Base-by-base conservation (phyloP, 2,329 filamentous ascomycete species). In the Hymenoscyphus fructigenus region DNA sequence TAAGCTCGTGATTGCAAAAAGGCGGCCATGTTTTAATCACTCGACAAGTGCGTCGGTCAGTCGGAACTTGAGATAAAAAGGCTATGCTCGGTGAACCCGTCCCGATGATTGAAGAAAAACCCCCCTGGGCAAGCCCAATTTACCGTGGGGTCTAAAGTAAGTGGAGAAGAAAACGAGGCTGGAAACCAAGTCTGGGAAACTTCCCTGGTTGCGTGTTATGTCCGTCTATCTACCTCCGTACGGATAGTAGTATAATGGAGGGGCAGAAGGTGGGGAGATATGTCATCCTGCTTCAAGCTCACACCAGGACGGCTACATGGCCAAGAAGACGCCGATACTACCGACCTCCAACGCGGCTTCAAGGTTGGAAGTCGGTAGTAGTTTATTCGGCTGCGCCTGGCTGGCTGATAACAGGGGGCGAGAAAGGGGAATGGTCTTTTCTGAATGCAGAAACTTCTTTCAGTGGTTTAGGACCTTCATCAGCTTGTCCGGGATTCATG, bases 241-340 rank as follows among this genome's bases (percentile, higher is more conserved):
- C 17, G 36, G 36, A 17, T 53, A 14, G 47, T 26, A 23, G 44
- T n/a, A 15, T 50, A 53, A 53, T 53, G 20, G 47, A 53, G 47
- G 47, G 47, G 47, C 26, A 53, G 10, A 50, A 50, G n/a, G 44
- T 50, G 44, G 44, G 44, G 44, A 50, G 44, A 50, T 50, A 50
- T 50, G 7, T 50, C 44, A 50, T 26, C 20, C 44, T 47, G 9
- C 44, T 6, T 47, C 20, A 23, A 47, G n/a, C 44, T n/a, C n/a
- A n/a, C 6, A 50, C 17, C n/a, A 50, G 44, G 41, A 20, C 15
- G 41, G 41, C 15, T 2, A n/a, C 44, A 50, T 23, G 23, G 20
- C 20, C 44, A 50, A 50, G 20, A 23, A 38, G 20, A 23, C 44
- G 44, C n/a, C 10, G 44, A 50, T 50, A 50, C 44, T 50, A 50